phyloP scores from a whole-genome alignment of 352 stramenopile species.

The Phytophthora litchii region DNA sequence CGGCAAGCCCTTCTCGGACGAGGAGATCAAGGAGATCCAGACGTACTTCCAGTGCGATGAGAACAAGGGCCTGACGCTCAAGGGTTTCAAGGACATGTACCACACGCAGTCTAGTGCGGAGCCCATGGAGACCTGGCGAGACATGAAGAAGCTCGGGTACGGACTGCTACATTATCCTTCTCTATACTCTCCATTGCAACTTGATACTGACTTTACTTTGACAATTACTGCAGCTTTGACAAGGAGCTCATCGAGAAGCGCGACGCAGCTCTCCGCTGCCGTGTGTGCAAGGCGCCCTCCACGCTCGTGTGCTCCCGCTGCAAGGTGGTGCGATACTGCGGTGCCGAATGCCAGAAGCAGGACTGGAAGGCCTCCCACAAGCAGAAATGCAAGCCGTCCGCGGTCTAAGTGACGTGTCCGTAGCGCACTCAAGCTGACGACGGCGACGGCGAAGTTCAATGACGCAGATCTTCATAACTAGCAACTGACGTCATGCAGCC shows the following conservation, averaged over 20 bases:
- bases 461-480: constrained; percentile 9
- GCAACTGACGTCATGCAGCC: constrained; percentile 27
- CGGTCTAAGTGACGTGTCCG: constrained; percentile 31
- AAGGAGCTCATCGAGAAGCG: constrained; percentile 79
- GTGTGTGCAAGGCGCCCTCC: constrained; percentile 78
- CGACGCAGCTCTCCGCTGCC: constrained; percentile 74
- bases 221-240: constrained; percentile 48
- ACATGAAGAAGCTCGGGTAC: constrained; percentile 90
- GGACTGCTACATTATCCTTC: constrained; percentile 17
- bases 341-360: constrained; percentile 87
- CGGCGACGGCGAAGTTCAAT: constrained; percentile 19
- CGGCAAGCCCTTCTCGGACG: constrained; percentile 86
- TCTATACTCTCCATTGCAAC: constrained; percentile 1
- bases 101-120: constrained; percentile 90
- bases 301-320: constrained; percentile 87
- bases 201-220: constrained; percentile 14
- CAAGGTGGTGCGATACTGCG: constrained; percentile 88
- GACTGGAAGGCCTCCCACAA: constrained; percentile 90
- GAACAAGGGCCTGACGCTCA: constrained; percentile 89
- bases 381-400: constrained; percentile 79
- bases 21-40: constrained; percentile 92
- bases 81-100: constrained; percentile 93
- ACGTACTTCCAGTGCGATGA: constrained; percentile 92
- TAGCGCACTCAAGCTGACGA: constrained; percentile 29
- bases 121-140: constrained; percentile 88